Conservation (phyloP, 208 protist genomes). For the Kentomonas sorsogonicus region DNA sequence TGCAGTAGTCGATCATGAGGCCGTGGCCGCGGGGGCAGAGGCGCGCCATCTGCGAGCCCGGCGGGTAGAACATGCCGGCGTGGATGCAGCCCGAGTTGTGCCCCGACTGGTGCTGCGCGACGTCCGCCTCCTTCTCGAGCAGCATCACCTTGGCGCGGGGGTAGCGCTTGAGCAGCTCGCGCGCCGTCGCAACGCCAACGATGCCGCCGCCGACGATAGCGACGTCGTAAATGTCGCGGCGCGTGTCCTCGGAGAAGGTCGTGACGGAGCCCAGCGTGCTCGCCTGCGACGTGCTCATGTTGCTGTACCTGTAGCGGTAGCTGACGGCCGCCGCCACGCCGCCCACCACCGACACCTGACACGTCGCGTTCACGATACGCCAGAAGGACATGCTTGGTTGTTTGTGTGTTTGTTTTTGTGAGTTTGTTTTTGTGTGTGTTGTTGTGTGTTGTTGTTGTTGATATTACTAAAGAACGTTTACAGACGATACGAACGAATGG, state of each 20-base stretch:
- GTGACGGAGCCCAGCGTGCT: constrained; percentile 27
- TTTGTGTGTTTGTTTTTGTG: too few relatives aligned
- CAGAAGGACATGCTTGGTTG: too few relatives aligned
- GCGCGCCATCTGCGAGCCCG: constrained; percentile 62
- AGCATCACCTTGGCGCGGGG: constrained; percentile 74
- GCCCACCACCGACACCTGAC: constrained; percentile 36
- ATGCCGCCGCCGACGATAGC: constrained; percentile 87
- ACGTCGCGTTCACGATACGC: too few relatives aligned
- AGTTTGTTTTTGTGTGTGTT: too few relatives aligned
- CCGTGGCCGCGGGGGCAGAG: constrained; percentile 83
- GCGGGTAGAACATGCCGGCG: constrained; percentile 89
- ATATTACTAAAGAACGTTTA: too few relatives aligned
- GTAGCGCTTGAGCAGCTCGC: constrained; percentile 57
- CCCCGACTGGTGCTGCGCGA: constrained; percentile 86
- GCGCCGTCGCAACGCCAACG: constrained; percentile 72
- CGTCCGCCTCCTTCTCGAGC: constrained; percentile 81
- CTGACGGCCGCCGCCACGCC: constrained; percentile 25
- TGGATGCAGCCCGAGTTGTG: constrained; percentile 92
- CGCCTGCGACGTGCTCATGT: constrained; percentile 20
- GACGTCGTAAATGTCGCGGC: constrained; percentile 78
- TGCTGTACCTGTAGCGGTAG: constrained; percentile 48
- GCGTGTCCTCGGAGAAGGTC: constrained; percentile 36
- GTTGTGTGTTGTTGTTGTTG: too few relatives aligned
- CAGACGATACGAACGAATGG: too few relatives aligned
- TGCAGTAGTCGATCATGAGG: constrained; percentile 84